Evolutionary conservation across 345 rosid species (phyloP).

Genomic region (Eucalyptus tenuipes): DNA sequence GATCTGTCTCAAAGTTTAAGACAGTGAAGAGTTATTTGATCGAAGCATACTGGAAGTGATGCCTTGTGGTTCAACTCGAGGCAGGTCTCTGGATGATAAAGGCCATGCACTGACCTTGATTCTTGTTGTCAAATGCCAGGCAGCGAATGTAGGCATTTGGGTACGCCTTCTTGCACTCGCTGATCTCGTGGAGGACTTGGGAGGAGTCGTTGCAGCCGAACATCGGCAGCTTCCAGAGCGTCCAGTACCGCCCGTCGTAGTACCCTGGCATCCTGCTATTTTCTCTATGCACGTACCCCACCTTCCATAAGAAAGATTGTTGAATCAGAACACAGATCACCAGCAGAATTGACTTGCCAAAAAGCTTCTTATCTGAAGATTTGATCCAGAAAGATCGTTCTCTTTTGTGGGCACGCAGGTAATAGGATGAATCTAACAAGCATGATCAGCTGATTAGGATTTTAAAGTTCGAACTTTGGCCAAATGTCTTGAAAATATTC

Average conservation of each 20-base stretch:
- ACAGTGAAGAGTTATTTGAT: neutral
- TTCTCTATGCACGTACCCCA: constrained; percentile 27
- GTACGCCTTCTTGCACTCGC: constrained; percentile 36
- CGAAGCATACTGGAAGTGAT: neutral
- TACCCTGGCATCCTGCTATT: constrained; percentile 57
- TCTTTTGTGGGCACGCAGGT: neutral
- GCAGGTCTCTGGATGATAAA: constrained; percentile 47
- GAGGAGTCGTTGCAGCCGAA: constrained; percentile 57
- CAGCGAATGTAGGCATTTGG: constrained; percentile 53
- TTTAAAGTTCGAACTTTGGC: neutral
- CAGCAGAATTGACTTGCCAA: neutral
- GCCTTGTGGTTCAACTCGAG: neutral
- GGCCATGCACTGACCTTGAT: constrained; percentile 52
- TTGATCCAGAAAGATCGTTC: neutral
- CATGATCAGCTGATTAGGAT: neutral
- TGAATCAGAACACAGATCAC: neutral
- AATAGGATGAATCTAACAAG: neutral
- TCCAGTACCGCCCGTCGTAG: constrained; percentile 68
- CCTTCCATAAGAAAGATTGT: neutral
- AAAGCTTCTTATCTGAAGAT: neutral
- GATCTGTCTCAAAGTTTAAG: neutral
- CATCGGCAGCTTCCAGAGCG: constrained; percentile 73
- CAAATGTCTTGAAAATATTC: neutral
- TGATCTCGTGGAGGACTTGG: constrained; percentile 40
- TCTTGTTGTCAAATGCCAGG: constrained; percentile 38